Evolutionary conservation across 2,329 filamentous ascomycete species (phyloP).

Genomic region (Fusarium sp.): DNA sequence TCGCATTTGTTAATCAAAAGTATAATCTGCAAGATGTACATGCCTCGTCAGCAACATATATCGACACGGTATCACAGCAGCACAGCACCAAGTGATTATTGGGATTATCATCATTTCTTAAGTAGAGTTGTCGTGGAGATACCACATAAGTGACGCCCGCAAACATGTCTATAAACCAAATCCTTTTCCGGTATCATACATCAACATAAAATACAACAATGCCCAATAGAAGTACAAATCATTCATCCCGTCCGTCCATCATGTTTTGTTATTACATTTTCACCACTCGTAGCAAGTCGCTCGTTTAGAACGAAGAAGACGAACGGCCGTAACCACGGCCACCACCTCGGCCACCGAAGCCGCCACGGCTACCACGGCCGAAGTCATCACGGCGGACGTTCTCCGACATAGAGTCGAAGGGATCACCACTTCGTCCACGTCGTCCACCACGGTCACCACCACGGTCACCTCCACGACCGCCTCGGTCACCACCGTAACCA

Average conservation of each 20-base stretch:
- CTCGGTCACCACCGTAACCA: constrained; percentile 4
- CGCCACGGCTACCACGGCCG: constrained; percentile 22
- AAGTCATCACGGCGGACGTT: constrained; percentile 47
- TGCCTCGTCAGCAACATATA: neutral
- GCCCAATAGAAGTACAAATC: constrained; percentile 49
- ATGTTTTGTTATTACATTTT: constrained; percentile 43
- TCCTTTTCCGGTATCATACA: constrained; percentile 47
- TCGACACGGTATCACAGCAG: neutral
- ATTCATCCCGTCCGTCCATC: constrained; percentile 40
- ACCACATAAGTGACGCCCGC: constrained; percentile 43
- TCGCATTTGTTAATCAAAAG: neutral
- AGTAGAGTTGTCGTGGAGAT: constrained; percentile 47
- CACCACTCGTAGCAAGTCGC: neutral
- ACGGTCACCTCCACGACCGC: constrained; percentile 6
- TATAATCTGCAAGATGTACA: neutral
- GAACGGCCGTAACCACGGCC: constrained; percentile 21
- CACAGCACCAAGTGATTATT: neutral
- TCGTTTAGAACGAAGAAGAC: constrained; percentile 32
- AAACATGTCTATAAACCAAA: constrained; percentile 46
- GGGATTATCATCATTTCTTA: constrained; percentile 44
- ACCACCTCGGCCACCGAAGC: constrained; percentile 19
- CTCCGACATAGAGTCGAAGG: constrained; percentile 49
- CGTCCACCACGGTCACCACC: constrained; percentile 23
- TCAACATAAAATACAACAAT: constrained; percentile 41
- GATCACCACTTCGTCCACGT: constrained; percentile 24